Evolutionary conservation across 2,329 filamentous ascomycete species (phyloP), one percentile per base, ranked within the genome.

Genomic region (Leptographium procerum): DNA sequence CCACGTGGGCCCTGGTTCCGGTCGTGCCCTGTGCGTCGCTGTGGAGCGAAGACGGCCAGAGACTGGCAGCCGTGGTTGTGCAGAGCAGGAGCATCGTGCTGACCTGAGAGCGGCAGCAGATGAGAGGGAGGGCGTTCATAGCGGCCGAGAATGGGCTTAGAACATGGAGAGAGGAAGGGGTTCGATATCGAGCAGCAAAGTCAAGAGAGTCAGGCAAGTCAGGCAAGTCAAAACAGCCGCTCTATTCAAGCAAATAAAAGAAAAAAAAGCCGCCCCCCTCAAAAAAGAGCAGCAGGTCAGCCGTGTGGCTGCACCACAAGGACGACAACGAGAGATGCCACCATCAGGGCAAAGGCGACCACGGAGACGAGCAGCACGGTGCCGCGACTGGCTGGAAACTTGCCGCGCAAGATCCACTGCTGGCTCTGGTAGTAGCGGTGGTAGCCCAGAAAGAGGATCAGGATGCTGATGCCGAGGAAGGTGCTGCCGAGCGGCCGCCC

Each of bases 361-460:
- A 82, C 70, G 10, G 85, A 81, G 34, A 92, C 81, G 43, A 91
- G 65, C 52, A 89, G 74, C 51, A 94, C 83, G 26, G 87, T 89
- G 4, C 87, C 88, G 63, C 89, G 77, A 64, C 86, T 88, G 9
- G 88, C 87, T 0, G 88, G 88, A 65, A 91, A 91, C 69, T 91
- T 91, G 65, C 88, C 88, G 62, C 81, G 74, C 61, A 92, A 85
- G 28, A 94, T 82, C 81, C 89, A 94, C 66, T 88, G 79, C 72
- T 94, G 89, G 26, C 82, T 80, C 68, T 89, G 84, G 65, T 89
- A 86, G 69, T 90, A 94, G 56, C 89, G 78, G 67, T 88, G 85
- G 69, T 90, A 91, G 8, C 89, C 89, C 56, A 92, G 76, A 58
- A 88, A 77, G 58, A 94, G 75, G 59, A 90, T 84, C 47, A 92